Evolutionary conservation across 2,329 filamentous ascomycete genomes (phyloP).

Genomic region (Tolypocladium tundrense): DNA sequence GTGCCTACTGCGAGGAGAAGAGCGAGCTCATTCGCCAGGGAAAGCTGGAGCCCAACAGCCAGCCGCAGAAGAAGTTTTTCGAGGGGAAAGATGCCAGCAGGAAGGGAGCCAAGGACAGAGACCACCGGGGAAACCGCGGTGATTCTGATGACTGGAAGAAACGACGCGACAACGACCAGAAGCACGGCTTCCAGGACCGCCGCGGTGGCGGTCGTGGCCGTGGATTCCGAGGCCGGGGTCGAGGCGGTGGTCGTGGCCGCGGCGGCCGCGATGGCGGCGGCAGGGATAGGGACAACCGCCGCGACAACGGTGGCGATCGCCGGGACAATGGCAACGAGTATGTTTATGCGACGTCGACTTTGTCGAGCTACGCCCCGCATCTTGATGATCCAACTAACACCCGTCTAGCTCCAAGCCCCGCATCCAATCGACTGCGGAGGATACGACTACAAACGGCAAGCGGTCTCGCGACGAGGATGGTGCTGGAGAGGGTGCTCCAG

Average conservation of each 20-base stretch:
- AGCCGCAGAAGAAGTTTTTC: conserved; percentile 33
- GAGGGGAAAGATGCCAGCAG: conserved; percentile 31
- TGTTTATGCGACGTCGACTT: conserved; percentile 3
- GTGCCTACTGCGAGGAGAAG: conserved; percentile 75
- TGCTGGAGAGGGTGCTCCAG: conserved; percentile 28
- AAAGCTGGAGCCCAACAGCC: conserved; percentile 49
- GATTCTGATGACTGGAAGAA: conserved; percentile 54
- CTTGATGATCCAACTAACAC: conserved; percentile 5
- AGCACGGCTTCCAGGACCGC: conserved; percentile 44
- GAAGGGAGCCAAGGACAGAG: conserved; percentile 20
- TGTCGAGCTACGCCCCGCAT: background rate
- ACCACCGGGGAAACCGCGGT: conserved; percentile 25
- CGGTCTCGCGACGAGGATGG: conserved; percentile 44
- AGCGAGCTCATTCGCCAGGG: conserved; percentile 60
- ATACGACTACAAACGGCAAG: conserved; percentile 34
- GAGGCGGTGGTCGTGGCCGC: conserved; percentile 28
- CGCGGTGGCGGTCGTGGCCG: conserved; percentile 32
- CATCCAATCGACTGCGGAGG: conserved; percentile 34
- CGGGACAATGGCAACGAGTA: conserved; percentile 22
- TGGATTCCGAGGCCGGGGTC: conserved; percentile 28
- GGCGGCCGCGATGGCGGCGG: conserved; percentile 22
- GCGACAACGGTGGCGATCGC: conserved; percentile 12
- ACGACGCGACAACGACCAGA: conserved; percentile 51
- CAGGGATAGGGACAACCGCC: conserved; percentile 18
- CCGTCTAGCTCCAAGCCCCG: conserved; percentile 17